Evolutionary conservation across 164 flowering plant species (phyloP).

Genomic region (Magnolia sinica): DNA sequence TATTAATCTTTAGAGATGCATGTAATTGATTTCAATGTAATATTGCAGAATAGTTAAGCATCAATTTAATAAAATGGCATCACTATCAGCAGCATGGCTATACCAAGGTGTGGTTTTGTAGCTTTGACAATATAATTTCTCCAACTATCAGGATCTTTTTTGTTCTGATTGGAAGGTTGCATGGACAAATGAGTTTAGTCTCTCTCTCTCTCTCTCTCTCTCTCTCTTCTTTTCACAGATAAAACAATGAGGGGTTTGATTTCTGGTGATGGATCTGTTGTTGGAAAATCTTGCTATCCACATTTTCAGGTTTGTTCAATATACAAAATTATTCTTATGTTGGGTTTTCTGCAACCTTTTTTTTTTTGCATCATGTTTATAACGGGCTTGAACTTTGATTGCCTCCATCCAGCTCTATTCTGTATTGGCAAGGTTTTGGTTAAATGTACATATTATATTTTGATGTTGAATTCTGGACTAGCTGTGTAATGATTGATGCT

Average conservation of each 20-base stretch:
- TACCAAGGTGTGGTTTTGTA: conserved; percentile 12
- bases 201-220: neutral
- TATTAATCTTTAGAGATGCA: neutral
- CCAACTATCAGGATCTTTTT: neutral
- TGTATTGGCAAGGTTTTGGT: neutral
- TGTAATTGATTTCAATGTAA: neutral
- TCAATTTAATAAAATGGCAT: conserved; percentile 13
- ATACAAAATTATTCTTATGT: neutral
- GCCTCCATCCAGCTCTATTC: neutral
- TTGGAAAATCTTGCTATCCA: conserved; percentile 7
- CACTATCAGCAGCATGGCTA: conserved; percentile 13
- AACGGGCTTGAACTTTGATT: neutral
- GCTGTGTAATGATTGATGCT: too few relatives aligned
- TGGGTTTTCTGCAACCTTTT: neutral
- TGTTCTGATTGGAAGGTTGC: conserved; percentile 1
- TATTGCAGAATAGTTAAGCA: neutral
- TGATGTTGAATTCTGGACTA: too few relatives aligned
- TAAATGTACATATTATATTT: too few relatives aligned
- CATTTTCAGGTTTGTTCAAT: conserved; percentile 14
- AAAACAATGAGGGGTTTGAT: conserved; percentile 14
- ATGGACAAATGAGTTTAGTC: neutral
- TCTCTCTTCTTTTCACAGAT: conserved; percentile 5
- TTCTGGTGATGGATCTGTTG: conserved; percentile 1
- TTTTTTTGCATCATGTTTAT: neutral
- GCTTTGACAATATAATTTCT: neutral